Base-by-base conservation (phyloP, 2,329 filamentous ascomycete genomes). In the Cadophora malorum region DNA sequence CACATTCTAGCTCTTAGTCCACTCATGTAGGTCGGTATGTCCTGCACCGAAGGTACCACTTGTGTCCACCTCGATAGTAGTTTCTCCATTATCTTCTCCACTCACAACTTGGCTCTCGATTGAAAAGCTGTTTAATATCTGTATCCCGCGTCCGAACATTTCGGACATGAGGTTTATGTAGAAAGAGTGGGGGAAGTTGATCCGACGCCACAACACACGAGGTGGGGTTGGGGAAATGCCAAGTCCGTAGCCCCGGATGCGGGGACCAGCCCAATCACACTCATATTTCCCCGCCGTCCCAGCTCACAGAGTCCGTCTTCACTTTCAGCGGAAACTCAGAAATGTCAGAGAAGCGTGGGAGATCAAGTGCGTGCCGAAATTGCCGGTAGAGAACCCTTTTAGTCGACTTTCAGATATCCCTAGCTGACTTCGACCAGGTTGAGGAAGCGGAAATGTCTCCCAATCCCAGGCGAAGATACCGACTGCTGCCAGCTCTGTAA, bases 351-450 rank as follows among this genome's bases (percentile, higher is more conserved):
- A 69, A 68, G 38, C 68, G 68, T 31, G 68, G 53, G 25, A 65
- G 68, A 49, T 63, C 65, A 31, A 49, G 38, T 45, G 68, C 68
- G 12, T 70, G 68, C 47, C 67, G 58, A 21, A 68, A 56, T 62
- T 70, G 66, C 61, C 56, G 68, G 66, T 70, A 69, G 16, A 4
- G 53, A 38, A 33, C 10, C 58, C 10, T 28, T 53, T 19, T 28
- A 9, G 10, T 28, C 12, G 41, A 45, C 10, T 45, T 14, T 1
- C 12, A 53, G 12, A 28, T 16, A 53, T 3, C 23, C 9, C 50
- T 53, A 10, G 28, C 35, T 14, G 28, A 38, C 41, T 14, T 28
- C 10, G 23, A 16, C 50, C 16, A 53, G 50, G 50, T 45, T 45
- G 21, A 25, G 38, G 33, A 49, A 63, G 33, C 49, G 49, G 38